Evolutionary conservation across 306 rosid genomes (phyloP), one percentile per base, ranked within the genome.

Genomic region (Arachis stenosperma): DNA sequence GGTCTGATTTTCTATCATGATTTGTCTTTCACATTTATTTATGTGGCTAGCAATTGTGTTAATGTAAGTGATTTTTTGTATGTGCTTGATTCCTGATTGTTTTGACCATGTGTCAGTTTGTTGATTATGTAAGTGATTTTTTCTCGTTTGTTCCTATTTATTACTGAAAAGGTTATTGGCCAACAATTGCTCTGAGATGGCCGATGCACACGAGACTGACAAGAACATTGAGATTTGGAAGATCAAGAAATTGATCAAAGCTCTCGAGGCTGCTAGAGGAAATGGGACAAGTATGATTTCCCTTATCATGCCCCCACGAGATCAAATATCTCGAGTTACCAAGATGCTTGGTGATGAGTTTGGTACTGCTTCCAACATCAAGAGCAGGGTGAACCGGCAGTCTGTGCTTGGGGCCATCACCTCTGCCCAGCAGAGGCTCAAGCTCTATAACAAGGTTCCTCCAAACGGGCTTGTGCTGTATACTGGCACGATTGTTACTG

Each of bases 281-380:
- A 91, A 91, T 79, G 97, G 97, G 58, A 91, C 97, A 8, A 91
- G 97, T 86, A 91, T 91, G 97, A 91, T 91, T 69, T 91, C 97
- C 57, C 92, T 91, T 62, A 91, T 91, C 67, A 89, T 91, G 97
- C 97, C 97, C 67, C 97, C 97, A 0, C 86, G 97, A 0, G 97
- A 91, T 87, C 97, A 91, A 55, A 76, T 91, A 10, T 86, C 97
- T 66, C 96, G 97, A 56, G 97, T 91, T 55, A 89, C 96, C 27
- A 91, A 91, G 92, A 91, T 91, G 97, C 87, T 91, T 71, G 96
- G 96, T 13, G 97, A 91, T 76, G 97, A 91, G 84, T 91, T 86
- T 81, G 97, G 97, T 70, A 91, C 97, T 74, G 97, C 96, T 55
- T 91, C 97, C 48, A 91, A 91, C 81, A 91, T 91, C 65, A 91